Conservation (phyloP, 129 eudicot genomes). For the Ambrosia artemisiifolia region DNA sequence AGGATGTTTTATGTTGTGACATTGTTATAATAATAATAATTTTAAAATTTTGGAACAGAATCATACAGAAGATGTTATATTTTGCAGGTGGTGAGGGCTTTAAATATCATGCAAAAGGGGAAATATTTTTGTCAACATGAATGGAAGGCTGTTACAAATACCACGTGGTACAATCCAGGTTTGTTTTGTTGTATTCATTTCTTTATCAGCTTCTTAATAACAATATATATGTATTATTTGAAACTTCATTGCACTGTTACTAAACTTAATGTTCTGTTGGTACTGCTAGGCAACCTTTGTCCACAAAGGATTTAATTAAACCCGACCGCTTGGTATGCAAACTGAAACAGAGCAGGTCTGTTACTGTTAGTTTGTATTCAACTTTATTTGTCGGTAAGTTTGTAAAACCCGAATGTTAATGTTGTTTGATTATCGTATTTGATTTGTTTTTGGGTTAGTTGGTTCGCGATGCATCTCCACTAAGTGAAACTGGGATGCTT, state of each 20-base stretch:
- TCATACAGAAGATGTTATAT: neutral
- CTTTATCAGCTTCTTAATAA: neutral
- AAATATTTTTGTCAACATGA: constrained; percentile 51
- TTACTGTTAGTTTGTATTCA: neutral
- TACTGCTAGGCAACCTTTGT: constrained; percentile 44
- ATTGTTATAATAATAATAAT: too few species aligned
- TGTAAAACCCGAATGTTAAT: neutral
- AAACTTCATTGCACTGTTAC: neutral
- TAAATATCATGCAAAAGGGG: constrained; percentile 62
- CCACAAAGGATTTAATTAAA: constrained; percentile 56
- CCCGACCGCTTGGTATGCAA: constrained; percentile 86
- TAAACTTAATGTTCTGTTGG: neutral
- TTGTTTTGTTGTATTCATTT: constrained; percentile 43
- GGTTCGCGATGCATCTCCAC: constrained; percentile 91
- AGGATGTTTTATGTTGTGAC: too few species aligned
- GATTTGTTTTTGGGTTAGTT: constrained; percentile 46
- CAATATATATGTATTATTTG: neutral
- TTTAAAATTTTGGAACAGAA: neutral
- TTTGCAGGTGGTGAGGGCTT: constrained; percentile 91
- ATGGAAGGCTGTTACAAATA: constrained; percentile 78
- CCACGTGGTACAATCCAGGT: constrained; percentile 99
- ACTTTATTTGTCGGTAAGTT: neutral
- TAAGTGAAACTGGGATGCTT: constrained; percentile 26
- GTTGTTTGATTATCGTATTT: too few species aligned
- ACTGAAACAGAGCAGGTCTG: constrained; percentile 84